Base-by-base conservation (phyloP, 306 rosid species). In the Quercus robur region DNA sequence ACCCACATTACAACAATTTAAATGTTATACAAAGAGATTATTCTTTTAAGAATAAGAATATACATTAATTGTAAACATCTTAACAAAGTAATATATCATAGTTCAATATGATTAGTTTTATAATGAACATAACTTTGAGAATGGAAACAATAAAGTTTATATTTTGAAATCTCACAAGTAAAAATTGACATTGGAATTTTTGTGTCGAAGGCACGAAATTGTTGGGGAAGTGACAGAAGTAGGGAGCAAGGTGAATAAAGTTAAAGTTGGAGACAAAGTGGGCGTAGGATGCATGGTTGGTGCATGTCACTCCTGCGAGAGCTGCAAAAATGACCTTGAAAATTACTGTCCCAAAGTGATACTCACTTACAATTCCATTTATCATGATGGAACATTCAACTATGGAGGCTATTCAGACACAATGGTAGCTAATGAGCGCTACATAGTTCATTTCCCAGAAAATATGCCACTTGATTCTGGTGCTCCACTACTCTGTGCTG, bases 261-360 rank as follows among this genome's bases (percentile, higher is more conserved):
- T 85, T 81, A 88, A 87, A 81, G 91, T 91, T 56, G 93, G 95
- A 74, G 95, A 89, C 70, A 82, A 18, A 14, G 90, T 89, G 0
- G 95, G 93, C 12, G 95, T 88, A 9, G 93, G 95, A 0, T 84
- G 86, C 77, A 1, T 87, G 86, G 89, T 91, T 52, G 87, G 81
- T 4, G 82, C 95, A 0, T 91, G 95, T 26, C 41, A 23, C 1
- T 80, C 95, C 1, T 91, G 95, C 75, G 71, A 85, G 10, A 78
- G 49, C 54, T 89, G 93, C 49, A 44, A 33, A 12, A 75, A 77
- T 5, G 21, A 89, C 63, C 87, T 87, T 13, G 95, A 91, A 78
- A 89, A 84, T 25, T 83, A 88, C 75, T 90, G 94, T 77, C 81
- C 86, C 5, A 25, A 78, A 77, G 15, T 15, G 49, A 80, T 79